phyloP scores from a whole-genome alignment of 2,329 filamentous ascomycete species.

The Apiospora marii region DNA sequence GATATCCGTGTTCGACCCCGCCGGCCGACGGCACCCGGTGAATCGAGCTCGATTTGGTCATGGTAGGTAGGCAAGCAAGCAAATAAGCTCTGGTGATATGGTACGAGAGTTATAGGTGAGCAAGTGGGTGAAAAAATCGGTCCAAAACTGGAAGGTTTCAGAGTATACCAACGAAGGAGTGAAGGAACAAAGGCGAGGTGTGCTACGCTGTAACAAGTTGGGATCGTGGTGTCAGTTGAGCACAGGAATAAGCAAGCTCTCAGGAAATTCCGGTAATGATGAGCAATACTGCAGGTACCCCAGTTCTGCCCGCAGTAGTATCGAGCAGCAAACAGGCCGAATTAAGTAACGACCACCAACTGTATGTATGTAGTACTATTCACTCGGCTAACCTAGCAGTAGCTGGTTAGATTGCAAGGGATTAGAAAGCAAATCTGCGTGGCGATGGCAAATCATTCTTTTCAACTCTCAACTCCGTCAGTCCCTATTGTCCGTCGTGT shows the following conservation, averaged over 20 bases:
- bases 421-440: background rate
- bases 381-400: slow-evolving; percentile 2
- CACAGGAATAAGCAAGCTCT: background rate
- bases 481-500: background rate
- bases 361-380: background rate
- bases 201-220: background rate
- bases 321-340: background rate
- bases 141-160: background rate
- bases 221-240: slow-evolving; percentile 5
- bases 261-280: background rate
- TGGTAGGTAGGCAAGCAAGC: slow-evolving; percentile 25
- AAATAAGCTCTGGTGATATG: background rate
- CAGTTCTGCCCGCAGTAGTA: background rate
- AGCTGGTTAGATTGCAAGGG: slow-evolving; percentile 3
- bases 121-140: background rate
- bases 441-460: slow-evolving; percentile 13
- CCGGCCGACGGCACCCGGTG: slow-evolving; percentile 43
- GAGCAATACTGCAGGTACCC: slow-evolving; percentile 12
- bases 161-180: background rate
- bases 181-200: background rate
- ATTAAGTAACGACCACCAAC: background rate
- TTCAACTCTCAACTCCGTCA: background rate
- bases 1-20: slow-evolving; percentile 61
- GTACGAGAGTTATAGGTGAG: background rate
- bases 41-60: slow-evolving; percentile 35